phyloP scores from a whole-genome alignment of 495 filamentous ascomycete species.

The Podospora sp. region DNA sequence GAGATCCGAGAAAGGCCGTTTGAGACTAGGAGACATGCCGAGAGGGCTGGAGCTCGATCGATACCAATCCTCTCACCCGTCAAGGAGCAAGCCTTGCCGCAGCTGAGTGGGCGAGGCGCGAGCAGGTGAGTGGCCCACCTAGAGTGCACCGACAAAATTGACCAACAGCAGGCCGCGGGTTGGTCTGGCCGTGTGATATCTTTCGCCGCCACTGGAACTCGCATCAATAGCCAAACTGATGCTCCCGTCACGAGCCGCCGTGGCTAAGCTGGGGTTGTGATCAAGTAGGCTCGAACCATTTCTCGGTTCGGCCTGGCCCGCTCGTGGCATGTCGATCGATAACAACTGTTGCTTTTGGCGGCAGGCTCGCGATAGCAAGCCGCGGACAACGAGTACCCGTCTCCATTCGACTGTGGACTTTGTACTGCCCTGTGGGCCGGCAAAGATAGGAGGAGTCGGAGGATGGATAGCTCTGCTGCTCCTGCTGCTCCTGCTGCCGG shows the following conservation, averaged over 20 bases:
- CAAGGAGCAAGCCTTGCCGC: constrained; percentile 1
- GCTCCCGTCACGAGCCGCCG: constrained; percentile 18
- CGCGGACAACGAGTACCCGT: not conserved
- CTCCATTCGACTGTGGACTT: not conserved
- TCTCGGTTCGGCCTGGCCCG: constrained; percentile 15
- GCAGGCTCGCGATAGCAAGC: not conserved
- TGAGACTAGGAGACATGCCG: constrained; percentile 11
- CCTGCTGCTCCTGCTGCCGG: not conserved
- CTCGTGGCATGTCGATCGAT: constrained; percentile 10
- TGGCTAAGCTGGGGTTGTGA: not conserved
- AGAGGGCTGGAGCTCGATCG: constrained; percentile 10
- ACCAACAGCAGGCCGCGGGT: constrained; percentile 4
- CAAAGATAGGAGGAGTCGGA: not conserved
- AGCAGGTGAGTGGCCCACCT: not conserved
- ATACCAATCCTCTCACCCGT: not conserved
- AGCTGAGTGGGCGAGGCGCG: constrained; percentile 4
- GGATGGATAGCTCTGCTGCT: not conserved
- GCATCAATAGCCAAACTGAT: not conserved
- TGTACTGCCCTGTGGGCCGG: not conserved
- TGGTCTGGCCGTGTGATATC: constrained; percentile 14
- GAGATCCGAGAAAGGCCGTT: constrained; percentile 12
- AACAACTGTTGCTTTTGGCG: not conserved
- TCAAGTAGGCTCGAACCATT: constrained; percentile 11
- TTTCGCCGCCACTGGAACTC: not conserved
- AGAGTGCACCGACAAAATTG: not conserved